Percentiles rank a stretch among this genome's conserved stretches.
These are phyloP conservation scores for Pichia cabralensis DNA, from an alignment of 805 yeast species.

Conservation along the genomic window DNA sequence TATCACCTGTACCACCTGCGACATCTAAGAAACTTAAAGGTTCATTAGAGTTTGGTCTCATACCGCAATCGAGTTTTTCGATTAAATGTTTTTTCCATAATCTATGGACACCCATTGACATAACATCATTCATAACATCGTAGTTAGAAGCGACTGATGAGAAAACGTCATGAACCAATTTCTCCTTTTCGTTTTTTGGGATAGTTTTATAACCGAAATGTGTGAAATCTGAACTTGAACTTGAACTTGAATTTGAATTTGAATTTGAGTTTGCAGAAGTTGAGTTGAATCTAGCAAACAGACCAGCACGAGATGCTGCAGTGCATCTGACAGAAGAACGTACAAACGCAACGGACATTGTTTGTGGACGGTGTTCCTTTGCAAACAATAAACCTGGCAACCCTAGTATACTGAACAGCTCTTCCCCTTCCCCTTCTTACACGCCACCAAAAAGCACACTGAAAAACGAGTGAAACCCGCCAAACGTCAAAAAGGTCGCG, in stretches of 20 bases:
- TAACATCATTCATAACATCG: conserved; percentile 96
- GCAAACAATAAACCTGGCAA: too few species aligned
- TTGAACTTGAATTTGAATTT: too few species aligned
- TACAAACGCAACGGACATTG: too few species aligned
- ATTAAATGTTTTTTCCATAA: conserved; percentile 92
- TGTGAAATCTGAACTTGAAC: too few species aligned
- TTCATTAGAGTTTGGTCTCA: conserved; percentile 65
- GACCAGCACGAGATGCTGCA: too few species aligned
- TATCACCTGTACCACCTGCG: conserved; percentile 98
- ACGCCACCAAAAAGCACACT: too few species aligned
- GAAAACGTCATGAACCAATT: conserved; percentile 76
- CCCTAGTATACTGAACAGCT: background rate
- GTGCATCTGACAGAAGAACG: too few species aligned
- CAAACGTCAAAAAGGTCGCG: too few species aligned
- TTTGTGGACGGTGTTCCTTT: too few species aligned
- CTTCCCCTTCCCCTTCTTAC: background rate
- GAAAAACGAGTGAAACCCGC: too few species aligned
- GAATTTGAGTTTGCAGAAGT: too few species aligned
- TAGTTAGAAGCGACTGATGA: conserved; percentile 91
- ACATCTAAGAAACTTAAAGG: conserved; percentile 89
- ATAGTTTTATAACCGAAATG: conserved; percentile 91
- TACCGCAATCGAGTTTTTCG: conserved; percentile 82
- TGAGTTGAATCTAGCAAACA: too few species aligned
- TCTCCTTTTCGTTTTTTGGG: conserved; percentile 68
- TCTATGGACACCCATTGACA: conserved; percentile 93